These are phyloP conservation scores for Populus simonii DNA, from an alignment of 345 rosid genomes.

Conservation along the genomic window DNA sequence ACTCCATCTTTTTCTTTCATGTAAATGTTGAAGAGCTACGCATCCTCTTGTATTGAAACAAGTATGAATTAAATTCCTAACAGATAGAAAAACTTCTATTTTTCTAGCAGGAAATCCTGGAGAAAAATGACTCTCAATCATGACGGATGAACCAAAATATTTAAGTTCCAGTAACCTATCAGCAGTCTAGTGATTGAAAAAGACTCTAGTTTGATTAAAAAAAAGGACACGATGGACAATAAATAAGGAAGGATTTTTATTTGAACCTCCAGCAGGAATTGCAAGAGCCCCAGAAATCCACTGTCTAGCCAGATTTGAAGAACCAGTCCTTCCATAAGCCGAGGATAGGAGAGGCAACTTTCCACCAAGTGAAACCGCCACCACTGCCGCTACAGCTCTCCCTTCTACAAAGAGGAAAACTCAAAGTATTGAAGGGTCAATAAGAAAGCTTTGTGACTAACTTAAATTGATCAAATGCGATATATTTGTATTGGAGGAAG, in stretches of 20 bases:
- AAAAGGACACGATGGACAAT: not conserved
- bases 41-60: not conserved
- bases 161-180: too few relatives aligned
- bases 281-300: constrained; percentile 84
- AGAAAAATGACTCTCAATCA: not conserved
- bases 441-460: not conserved
- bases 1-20: not conserved
- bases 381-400: constrained; percentile 64
- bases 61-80: not conserved
- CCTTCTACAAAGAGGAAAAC: constrained; percentile 45
- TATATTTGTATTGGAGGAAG: not conserved
- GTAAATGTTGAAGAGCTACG: not conserved
- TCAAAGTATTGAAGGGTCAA: not conserved
- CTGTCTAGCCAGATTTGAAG: constrained; percentile 44
- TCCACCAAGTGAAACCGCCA: constrained; percentile 54
- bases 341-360: constrained; percentile 56
- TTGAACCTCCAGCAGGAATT: constrained; percentile 84
- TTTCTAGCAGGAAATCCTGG: not conserved
- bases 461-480: not conserved
- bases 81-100: not conserved
- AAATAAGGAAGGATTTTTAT: not conserved
- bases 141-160: too few relatives aligned
- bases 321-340: constrained; percentile 41
- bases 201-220: not conserved
- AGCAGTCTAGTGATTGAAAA: not conserved